Conservation (phyloP, 2,329 filamentous ascomycete species). For the Metarhizium humberi region DNA sequence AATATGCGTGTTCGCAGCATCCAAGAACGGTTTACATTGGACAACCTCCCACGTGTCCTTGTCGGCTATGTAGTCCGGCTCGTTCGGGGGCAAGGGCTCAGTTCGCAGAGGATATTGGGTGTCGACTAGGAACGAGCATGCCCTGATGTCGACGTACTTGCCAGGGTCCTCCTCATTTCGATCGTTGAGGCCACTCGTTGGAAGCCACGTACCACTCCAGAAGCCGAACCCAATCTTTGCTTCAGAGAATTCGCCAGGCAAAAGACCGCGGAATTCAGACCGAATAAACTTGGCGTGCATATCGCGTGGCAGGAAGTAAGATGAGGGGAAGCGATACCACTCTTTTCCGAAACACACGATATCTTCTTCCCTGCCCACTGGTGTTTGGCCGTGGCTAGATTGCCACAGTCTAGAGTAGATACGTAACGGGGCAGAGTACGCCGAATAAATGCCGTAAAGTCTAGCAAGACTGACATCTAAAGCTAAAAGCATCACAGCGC, state of each 20-base stretch:
- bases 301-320: conserved; percentile 77
- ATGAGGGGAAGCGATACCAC: conserved; percentile 95
- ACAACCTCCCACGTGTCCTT: conserved; percentile 67
- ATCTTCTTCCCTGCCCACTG: conserved; percentile 50
- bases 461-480: conserved; percentile 60
- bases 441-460: conserved; percentile 66
- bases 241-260: conserved; percentile 86
- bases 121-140: conserved; percentile 81
- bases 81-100: conserved; percentile 48
- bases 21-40: conserved; percentile 70
- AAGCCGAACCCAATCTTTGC: conserved; percentile 59
- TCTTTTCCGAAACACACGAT: conserved; percentile 88
- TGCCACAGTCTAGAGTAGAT: conserved; percentile 61
- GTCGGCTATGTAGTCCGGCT: conserved; percentile 75
- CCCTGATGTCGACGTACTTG: conserved; percentile 73
- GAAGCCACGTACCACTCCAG: conserved; percentile 75
- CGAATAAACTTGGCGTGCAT: conserved; percentile 84
- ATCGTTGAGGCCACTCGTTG: conserved; percentile 83
- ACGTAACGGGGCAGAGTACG: conserved; percentile 71
- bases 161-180: conserved; percentile 74
- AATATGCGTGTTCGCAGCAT: conserved; percentile 63
- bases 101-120: conserved; percentile 60
- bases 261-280: conserved; percentile 78
- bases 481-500: conserved; percentile 51
- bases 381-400: conserved; percentile 27